Evolutionary conservation across 164 flowering plant species (phyloP).

Genomic region (Macadamia tetraphylla): DNA sequence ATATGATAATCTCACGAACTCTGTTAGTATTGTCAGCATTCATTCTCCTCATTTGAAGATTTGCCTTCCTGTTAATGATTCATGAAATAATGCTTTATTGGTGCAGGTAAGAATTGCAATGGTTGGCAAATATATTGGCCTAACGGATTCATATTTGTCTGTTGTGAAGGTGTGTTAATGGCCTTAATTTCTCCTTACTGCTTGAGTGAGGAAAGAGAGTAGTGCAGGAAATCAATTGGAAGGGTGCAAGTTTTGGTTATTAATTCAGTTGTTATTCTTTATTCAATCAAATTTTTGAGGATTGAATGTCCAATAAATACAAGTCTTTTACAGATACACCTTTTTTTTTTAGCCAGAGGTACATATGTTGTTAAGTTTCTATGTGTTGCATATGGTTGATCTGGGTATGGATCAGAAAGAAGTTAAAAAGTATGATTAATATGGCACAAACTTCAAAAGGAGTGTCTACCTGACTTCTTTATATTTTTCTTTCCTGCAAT

Average conservation of each 20-base stretch:
- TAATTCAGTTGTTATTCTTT: no score
- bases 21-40: constrained; percentile 45
- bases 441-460: neutral
- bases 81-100: constrained; percentile 1
- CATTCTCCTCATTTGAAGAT: constrained; percentile 7
- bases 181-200: neutral
- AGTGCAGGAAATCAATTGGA: no score
- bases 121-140: constrained; percentile 95
- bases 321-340: no score
- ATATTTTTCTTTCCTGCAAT: neutral
- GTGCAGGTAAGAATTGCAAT: constrained; percentile 89
- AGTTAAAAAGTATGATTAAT: neutral
- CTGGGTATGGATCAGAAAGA: no score
- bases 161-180: constrained; percentile 67
- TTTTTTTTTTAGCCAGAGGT: neutral
- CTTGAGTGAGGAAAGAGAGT: no score
- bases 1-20: constrained; percentile 63
- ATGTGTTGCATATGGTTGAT: neutral
- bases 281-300: no score
- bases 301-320: no score
- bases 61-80: constrained; percentile 6
- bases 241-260: no score
- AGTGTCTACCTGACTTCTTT: neutral
- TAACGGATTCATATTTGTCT: constrained; percentile 88
- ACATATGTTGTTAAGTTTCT: neutral